Evolutionary conservation across 1,284 basidiomycete species (phyloP).

Genomic region (Naganishia cerealis): DNA sequence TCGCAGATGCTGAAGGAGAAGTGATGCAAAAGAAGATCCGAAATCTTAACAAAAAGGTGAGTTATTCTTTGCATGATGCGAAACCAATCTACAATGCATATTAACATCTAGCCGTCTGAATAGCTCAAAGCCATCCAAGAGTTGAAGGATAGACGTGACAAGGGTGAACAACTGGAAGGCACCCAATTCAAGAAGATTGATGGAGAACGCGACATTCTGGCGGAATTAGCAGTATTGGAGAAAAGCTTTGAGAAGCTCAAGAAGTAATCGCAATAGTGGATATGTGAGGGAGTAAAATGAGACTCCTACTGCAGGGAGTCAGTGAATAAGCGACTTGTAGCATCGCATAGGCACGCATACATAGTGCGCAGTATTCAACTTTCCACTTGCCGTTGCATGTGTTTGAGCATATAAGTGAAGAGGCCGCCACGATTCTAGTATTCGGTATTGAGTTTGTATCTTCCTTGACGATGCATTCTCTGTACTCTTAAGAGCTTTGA

Average conservation of each 20-base stretch:
- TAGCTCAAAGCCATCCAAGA: constrained; percentile 94
- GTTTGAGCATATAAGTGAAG: background rate
- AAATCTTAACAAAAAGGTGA: constrained; percentile 89
- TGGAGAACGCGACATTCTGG: constrained; percentile 75
- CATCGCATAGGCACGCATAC: background rate
- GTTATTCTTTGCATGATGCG: constrained; percentile 37
- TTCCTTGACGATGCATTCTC: too few relatives aligned
- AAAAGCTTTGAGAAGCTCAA: constrained; percentile 35
- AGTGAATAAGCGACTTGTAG: background rate
- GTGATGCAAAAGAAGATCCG: constrained; percentile 84
- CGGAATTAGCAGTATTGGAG: constrained; percentile 66
- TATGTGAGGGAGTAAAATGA: background rate
- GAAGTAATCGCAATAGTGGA: constrained; percentile 6
- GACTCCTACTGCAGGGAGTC: background rate
- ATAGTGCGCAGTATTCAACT: background rate
- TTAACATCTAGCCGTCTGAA: constrained; percentile 30
- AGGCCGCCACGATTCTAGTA: background rate
- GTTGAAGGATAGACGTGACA: constrained; percentile 80
- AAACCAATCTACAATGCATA: background rate
- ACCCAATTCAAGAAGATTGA: constrained; percentile 96
- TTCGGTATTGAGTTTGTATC: background rate
- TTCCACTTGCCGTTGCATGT: background rate
- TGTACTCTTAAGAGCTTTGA: too few relatives aligned
- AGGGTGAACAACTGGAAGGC: constrained; percentile 84
- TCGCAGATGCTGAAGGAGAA: constrained; percentile 67